These are phyloP conservation scores for Rutstroemia sp. DNA, from an alignment of 2,329 filamentous ascomycete genomes.

Conservation along the genomic window DNA sequence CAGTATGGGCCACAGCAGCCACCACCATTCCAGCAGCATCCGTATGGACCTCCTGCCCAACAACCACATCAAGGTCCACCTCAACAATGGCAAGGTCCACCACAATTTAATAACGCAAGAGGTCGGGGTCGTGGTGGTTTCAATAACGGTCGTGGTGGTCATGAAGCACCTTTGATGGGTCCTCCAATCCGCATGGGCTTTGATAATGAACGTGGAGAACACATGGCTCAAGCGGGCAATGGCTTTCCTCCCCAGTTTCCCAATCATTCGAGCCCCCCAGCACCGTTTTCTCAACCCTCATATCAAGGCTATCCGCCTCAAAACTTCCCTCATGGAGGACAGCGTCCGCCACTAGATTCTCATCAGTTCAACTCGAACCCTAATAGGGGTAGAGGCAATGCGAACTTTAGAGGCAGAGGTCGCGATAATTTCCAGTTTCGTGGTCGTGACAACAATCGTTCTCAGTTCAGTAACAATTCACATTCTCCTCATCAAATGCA, in stretches of 20 bases:
- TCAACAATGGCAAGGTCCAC: constrained; percentile 34
- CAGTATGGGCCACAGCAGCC: constrained; percentile 31
- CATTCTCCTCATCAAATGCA: constrained; percentile 8
- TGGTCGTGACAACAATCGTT: constrained; percentile 29
- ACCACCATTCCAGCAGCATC: constrained; percentile 22
- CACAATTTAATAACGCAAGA: constrained; percentile 30
- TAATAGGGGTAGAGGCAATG: constrained; percentile 35
- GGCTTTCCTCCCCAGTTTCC: constrained; percentile 33
- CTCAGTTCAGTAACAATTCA: constrained; percentile 15
- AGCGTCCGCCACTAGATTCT: constrained; percentile 29
- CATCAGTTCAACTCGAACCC: constrained; percentile 32
- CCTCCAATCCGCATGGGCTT: constrained; percentile 49
- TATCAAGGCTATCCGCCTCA: constrained; percentile 35
- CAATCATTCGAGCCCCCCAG: constrained; percentile 27
- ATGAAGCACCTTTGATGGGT: constrained; percentile 41
- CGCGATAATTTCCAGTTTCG: constrained; percentile 35
- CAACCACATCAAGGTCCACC: constrained; percentile 30
- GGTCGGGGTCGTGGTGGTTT: constrained; percentile 30
- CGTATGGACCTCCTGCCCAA: constrained; percentile 31
- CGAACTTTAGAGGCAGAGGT: constrained; percentile 31
- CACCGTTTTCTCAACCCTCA: constrained; percentile 26
- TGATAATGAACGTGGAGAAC: constrained; percentile 38
- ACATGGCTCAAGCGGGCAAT: constrained; percentile 38
- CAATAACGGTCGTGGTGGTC: constrained; percentile 36
- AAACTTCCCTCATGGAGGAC: constrained; percentile 26